Conservation (phyloP, 2,329 filamentous ascomycete species). For the Phialemonium atrogriseum region DNA sequence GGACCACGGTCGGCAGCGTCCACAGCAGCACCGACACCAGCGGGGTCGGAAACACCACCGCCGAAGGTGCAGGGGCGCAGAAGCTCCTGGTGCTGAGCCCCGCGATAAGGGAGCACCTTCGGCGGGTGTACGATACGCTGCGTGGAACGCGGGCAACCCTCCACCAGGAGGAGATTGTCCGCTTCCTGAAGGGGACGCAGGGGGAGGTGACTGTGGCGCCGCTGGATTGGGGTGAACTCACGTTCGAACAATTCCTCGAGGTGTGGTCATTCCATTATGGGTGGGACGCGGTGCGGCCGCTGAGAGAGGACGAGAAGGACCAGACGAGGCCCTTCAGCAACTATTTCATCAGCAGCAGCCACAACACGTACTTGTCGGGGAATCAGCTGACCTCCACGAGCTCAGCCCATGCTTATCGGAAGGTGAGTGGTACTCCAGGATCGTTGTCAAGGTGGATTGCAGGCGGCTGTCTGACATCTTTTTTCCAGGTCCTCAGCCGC, state of each 20-base stretch:
- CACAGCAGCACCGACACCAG: no score
- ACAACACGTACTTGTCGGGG: conserved; percentile 87
- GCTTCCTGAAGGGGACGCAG: conserved; percentile 43
- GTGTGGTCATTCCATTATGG: conserved; percentile 35
- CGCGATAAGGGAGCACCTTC: no score
- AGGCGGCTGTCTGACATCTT: no score
- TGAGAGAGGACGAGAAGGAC: conserved; percentile 40
- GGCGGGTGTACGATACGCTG: conserved; percentile 37
- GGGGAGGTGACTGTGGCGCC: conserved; percentile 28
- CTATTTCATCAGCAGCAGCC: conserved; percentile 91
- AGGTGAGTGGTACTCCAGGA: conserved; percentile 50
- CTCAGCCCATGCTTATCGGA: conserved; percentile 69
- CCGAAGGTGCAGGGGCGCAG: no score
- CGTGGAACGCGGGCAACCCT: conserved; percentile 25
- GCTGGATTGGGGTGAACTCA: conserved; percentile 32
- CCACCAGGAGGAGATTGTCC: conserved; percentile 29
- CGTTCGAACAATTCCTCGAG: conserved; percentile 40
- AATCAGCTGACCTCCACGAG: conserved; percentile 76
- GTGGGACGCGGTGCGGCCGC: conserved; percentile 35
- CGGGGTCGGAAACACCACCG: no score
- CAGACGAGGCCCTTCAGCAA: conserved; percentile 65
- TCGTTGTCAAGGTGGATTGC: no score
- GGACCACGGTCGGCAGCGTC: no score
- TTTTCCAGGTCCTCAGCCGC: conserved; percentile 58
- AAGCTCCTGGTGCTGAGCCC: no score